These are phyloP conservation scores for Penstemon barbatus DNA, from an alignment of 257 asterid genomes.

Conservation along the genomic window DNA sequence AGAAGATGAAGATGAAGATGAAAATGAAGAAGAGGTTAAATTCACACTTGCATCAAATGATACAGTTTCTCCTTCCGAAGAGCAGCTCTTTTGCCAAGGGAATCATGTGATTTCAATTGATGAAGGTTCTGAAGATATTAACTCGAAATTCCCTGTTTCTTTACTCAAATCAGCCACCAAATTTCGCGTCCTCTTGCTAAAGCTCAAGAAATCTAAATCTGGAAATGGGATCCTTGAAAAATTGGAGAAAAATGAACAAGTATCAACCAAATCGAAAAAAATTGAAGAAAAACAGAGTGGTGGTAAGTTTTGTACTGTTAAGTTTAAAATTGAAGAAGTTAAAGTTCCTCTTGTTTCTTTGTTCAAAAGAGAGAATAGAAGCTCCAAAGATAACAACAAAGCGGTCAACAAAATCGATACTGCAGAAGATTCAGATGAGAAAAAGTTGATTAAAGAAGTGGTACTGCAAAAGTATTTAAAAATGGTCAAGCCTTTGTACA, in stretches of 20 bases:
- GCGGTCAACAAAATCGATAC: constrained; percentile 21
- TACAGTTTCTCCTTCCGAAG: constrained; percentile 39
- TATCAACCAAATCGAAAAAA: background rate
- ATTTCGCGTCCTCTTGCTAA: constrained; percentile 47
- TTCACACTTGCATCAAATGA: constrained; percentile 28
- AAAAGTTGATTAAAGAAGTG: constrained; percentile 50
- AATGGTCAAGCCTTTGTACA: constrained; percentile 75
- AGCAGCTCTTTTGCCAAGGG: constrained; percentile 38
- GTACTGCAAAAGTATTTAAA: constrained; percentile 70
- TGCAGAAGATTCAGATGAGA: constrained; percentile 43
- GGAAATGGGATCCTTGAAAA: constrained; percentile 26
- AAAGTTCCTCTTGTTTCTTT: constrained; percentile 47
- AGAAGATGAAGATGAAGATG: constrained; percentile 26
- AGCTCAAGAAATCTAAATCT: constrained; percentile 48
- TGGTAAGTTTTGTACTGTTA: constrained; percentile 50
- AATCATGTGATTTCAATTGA: constrained; percentile 38
- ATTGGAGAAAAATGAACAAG: constrained; percentile 2
- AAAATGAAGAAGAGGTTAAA: constrained; percentile 31
- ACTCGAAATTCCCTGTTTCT: constrained; percentile 45
- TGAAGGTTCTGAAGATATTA: constrained; percentile 35
- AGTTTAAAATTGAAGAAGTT: constrained; percentile 59
- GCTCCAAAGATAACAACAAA: constrained; percentile 44
- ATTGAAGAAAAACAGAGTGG: constrained; percentile 14
- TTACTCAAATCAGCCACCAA: constrained; percentile 47
- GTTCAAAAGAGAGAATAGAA: constrained; percentile 51